Base-by-base conservation (phyloP, 371 early-diverging fungal species). In the Lichtheimia corymbifera region DNA sequence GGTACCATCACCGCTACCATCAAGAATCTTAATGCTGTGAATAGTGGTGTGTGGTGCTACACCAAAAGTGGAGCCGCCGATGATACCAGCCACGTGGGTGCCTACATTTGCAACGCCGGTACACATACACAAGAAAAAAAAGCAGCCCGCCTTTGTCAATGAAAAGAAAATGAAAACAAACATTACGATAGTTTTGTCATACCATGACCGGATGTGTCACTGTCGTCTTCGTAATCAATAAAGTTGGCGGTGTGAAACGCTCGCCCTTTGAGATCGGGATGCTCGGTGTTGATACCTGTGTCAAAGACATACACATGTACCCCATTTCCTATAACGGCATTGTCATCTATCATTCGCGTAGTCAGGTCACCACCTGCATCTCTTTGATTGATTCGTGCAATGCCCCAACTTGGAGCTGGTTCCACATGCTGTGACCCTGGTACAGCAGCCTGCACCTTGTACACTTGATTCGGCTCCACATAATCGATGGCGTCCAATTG, bases 211-310 rank as follows among this genome's bases (percentile, higher is more conserved):
- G 80, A 73, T 20, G 57, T 61, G 52, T 86, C 87, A 0, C 52
- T 57, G 11, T 65, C 67, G 15, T 58, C 64, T 56, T 83, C 85
- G 35, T 68, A 70, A 9, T 65, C 50, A 28, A 87, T 71, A 63
- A 86, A 86, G 50, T 83, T 90, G 40, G 79, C 82, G 22, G 91
- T 94, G 66, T 76, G 77, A 47, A 59, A 67, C 40, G 95, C 97
- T 67, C 95, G 88, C 13, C 91, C 93, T 53, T 77, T 80, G 62
- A 97, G 91, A 56, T 97, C 97, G 18, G 71, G 73, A 73, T 96
- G 94, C 3, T 63, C 64, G 27, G 80, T 70, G 69, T 84, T 66
- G 44, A 92, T 81, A 25, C 94, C 94, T 4, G 92, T 89, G 64
- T 92, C 93, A 30, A 92, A 63, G 6, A 93, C 82, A 70, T 84